These are phyloP conservation scores for Zostera marina DNA, from an alignment of 116 monocot species.

Conservation along the genomic window DNA sequence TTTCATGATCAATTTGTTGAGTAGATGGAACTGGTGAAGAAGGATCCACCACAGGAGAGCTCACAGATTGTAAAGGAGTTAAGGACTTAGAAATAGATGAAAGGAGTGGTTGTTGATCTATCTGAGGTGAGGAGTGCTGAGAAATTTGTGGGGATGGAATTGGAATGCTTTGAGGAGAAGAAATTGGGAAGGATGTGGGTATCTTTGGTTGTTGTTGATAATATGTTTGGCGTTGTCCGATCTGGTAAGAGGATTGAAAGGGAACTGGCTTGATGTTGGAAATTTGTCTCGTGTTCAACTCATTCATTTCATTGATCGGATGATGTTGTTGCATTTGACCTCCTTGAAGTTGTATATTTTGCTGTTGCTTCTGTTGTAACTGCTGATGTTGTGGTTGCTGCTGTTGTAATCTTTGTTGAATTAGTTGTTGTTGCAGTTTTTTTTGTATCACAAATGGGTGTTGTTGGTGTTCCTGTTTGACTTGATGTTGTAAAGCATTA, in stretches of 20 bases:
- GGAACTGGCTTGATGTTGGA: constrained; percentile 35
- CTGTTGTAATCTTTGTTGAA: constrained; percentile 14
- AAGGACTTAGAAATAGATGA: constrained; percentile 43
- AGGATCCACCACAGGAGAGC: constrained; percentile 47
- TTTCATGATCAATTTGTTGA: constrained; percentile 50
- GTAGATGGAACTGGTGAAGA: constrained; percentile 76
- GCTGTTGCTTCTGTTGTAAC: constrained; percentile 35
- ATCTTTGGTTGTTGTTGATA: constrained; percentile 41
- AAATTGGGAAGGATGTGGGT: constrained; percentile 35
- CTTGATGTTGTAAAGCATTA: constrained; percentile 15
- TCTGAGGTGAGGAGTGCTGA: constrained; percentile 73
- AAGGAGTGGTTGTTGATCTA: constrained; percentile 53
- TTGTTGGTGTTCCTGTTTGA: constrained; percentile 20
- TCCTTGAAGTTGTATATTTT: constrained; percentile 20
- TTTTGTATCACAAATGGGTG: constrained; percentile 10
- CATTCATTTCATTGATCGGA: constrained; percentile 45
- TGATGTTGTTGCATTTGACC: constrained; percentile 42
- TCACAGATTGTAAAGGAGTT: constrained; percentile 51
- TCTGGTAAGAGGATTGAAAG: constrained; percentile 23
- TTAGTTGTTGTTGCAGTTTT: constrained; percentile 7
- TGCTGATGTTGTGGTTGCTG: constrained; percentile 29
- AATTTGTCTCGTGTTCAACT: constrained; percentile 34
- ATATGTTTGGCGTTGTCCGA: constrained; percentile 27
- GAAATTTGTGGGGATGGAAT: constrained; percentile 72
- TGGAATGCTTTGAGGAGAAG: constrained; percentile 57